Evolutionary conservation across 2,329 filamentous ascomycete species (phyloP), one percentile per base, ranked within the genome.

Genomic region (Paraconiothyrium sp.): DNA sequence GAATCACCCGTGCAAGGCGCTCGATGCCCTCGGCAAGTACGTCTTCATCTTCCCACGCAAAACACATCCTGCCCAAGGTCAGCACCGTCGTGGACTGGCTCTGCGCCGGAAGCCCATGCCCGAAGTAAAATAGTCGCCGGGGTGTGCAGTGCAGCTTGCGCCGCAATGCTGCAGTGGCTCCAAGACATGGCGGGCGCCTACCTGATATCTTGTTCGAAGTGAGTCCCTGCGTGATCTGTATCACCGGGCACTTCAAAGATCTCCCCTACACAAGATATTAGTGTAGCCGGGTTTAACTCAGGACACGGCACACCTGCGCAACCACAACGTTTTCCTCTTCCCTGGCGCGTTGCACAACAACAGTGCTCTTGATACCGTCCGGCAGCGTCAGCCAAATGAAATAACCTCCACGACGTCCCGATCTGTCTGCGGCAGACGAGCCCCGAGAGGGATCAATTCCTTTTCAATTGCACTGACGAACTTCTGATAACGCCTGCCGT

Each of bases 351-450:
- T 83, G 79, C 7, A 86, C 86, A 35, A 93, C 81, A 8, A 84
- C 82, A 35, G 79, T 79, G 39, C 85, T 88, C 9, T 84, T 81
- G 57, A 90, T 79, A 48, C 73, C 58, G 64, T 76, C 64, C 0
- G 89, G 89, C 4, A 97, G 77, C 1, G 83, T 84, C 30, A 96
- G 78, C 93, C 93, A 97, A 51, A 97, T 82, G 76, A 97, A 97
- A 75, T 94, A 97, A 0, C 93, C 93, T 0, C 93, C 34, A 89
- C 90, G 3, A 89, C 76, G 3, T 81, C 75, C 37, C 81, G 77
- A 58, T 80, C 75, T 1, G 76, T 70, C 58, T 85, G 78, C 14
- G 78, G 76, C 41, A 82, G 61, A 69, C 77, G 67, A 80, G 91
- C 85, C 1, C 89, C 90, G 0, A 91, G 80, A 0, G 90, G 90